A percentile compares a stretch with the other conserved stretches of the same genome.
Conservation (phyloP, 257 asterid genomes). For the Fraxinus quadrangulata region DNA sequence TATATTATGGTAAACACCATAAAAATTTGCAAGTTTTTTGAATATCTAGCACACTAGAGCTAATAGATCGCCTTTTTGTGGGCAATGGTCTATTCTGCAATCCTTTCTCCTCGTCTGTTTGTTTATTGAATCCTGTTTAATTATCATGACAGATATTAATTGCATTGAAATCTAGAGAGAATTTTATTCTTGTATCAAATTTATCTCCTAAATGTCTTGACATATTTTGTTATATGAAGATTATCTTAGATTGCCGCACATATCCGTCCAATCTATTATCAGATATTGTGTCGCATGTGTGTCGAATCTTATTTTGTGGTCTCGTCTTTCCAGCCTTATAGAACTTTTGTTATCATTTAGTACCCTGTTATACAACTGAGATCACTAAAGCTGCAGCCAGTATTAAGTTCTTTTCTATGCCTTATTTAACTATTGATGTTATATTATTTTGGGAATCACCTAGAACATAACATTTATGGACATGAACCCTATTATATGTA, state of each 20-base stretch:
- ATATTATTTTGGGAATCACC: background rate
- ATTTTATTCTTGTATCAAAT: background rate
- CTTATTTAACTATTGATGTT: background rate
- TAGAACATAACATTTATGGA: background rate
- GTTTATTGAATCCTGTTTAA: background rate
- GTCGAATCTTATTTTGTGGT: background rate
- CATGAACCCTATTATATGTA: background rate
- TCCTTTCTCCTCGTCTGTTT: background rate
- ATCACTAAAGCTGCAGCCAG: background rate
- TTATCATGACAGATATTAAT: background rate
- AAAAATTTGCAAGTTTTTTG: background rate
- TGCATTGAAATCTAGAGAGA: background rate
- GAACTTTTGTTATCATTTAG: background rate
- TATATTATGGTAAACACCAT: background rate
- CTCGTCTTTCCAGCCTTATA: background rate
- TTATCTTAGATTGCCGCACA: background rate
- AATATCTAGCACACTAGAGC: background rate
- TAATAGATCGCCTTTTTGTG: background rate
- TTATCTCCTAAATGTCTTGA: background rate
- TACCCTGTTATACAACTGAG: background rate
- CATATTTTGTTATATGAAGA: background rate
- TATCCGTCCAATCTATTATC: background rate
- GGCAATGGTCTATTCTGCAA: background rate
- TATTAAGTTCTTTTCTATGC: background rate
- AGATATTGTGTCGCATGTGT: background rate